phyloP scores from a whole-genome alignment of 495 filamentous ascomycete species.

The Trichocladium antarcticum region DNA sequence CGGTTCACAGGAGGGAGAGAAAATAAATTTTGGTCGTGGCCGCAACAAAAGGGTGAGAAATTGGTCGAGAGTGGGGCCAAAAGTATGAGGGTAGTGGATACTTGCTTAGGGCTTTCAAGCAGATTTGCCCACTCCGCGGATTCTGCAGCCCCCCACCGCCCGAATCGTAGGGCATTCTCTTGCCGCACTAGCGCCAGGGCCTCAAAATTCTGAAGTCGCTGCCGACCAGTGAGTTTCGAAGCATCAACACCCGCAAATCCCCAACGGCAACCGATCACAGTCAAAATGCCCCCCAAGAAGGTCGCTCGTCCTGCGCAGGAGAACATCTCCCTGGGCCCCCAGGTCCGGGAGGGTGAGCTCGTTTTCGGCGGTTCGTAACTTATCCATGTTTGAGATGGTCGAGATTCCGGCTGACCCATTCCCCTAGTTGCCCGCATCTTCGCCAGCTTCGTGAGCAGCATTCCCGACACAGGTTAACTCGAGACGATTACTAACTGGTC shows the following conservation, averaged over 20 bases:
- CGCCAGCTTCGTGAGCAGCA: slow-evolving; percentile 49
- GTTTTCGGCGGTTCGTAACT: slow-evolving; percentile 63
- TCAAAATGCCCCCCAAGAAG: slow-evolving; percentile 79
- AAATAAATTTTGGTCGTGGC: slow-evolving; percentile 15
- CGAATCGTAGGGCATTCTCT: slow-evolving; percentile 19
- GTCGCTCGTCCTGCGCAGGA: slow-evolving; percentile 64
- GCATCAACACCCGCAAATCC: slow-evolving; percentile 16
- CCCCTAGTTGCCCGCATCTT: slow-evolving; percentile 86
- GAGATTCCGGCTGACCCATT: slow-evolving; percentile 4
- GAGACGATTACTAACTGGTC: slow-evolving; percentile 1
- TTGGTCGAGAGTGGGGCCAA: slow-evolving; percentile 15
- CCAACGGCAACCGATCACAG: slow-evolving; percentile 19
- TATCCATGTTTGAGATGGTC: not conserved
- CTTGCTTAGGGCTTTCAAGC: slow-evolving; percentile 27
- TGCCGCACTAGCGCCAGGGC: slow-evolving; percentile 12
- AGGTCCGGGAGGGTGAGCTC: slow-evolving; percentile 64
- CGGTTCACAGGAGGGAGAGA: slow-evolving; percentile 6
- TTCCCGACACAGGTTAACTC: not conserved
- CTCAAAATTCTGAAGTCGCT: slow-evolving; percentile 19
- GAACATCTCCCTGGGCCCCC: slow-evolving; percentile 97
- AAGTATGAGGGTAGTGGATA: slow-evolving; percentile 10
- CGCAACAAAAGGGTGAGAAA: slow-evolving; percentile 12
- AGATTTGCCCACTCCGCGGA: slow-evolving; percentile 11
- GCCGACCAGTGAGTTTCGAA: slow-evolving; percentile 7
- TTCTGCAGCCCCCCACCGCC: slow-evolving; percentile 23